phyloP scores from a whole-genome alignment of 768 basidiomycete species.

The Daedaleopsis sinensis region DNA sequence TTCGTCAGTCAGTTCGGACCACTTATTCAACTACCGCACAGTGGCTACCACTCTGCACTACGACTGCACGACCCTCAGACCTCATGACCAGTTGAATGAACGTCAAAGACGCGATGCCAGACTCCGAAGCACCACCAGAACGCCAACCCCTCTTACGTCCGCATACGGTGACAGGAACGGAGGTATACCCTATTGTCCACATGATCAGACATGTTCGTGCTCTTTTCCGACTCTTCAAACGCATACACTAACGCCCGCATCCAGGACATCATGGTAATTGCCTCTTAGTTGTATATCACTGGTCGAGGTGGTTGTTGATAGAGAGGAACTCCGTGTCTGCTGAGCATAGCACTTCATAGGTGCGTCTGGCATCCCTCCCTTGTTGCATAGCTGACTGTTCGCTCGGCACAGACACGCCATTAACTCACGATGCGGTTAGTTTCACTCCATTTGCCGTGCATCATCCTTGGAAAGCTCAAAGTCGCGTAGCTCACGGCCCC shows the following conservation, averaged over 20 bases:
- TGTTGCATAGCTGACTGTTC: not conserved
- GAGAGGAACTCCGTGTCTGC: not conserved
- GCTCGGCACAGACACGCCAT: not conserved
- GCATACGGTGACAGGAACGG: conserved; percentile 57
- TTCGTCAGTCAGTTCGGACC: too few species aligned
- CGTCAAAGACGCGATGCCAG: conserved; percentile 12
- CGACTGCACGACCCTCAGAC: not conserved
- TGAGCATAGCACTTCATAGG: not conserved
- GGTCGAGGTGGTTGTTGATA: not conserved
- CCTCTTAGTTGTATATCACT: not conserved
- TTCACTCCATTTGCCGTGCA: not conserved
- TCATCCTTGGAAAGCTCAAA: not conserved
- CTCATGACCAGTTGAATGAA: conserved; percentile 11
- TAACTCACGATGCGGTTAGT: not conserved
- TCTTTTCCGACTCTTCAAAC: conserved; percentile 14
- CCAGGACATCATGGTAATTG: conserved; percentile 60
- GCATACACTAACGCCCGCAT: conserved; percentile 13
- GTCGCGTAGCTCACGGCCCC: conserved; percentile 69
- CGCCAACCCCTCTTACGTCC: conserved; percentile 46
- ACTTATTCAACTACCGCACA: too few species aligned
- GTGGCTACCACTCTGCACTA: not conserved
- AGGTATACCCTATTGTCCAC: conserved; percentile 83
- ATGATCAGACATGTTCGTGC: conserved; percentile 64
- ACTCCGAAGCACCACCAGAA: conserved; percentile 29
- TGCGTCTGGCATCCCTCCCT: not conserved